Evolutionary conservation across 139 green algal species (phyloP), one percentile per base, ranked within the genome.

Genomic region (Coccomyxa sp.): DNA sequence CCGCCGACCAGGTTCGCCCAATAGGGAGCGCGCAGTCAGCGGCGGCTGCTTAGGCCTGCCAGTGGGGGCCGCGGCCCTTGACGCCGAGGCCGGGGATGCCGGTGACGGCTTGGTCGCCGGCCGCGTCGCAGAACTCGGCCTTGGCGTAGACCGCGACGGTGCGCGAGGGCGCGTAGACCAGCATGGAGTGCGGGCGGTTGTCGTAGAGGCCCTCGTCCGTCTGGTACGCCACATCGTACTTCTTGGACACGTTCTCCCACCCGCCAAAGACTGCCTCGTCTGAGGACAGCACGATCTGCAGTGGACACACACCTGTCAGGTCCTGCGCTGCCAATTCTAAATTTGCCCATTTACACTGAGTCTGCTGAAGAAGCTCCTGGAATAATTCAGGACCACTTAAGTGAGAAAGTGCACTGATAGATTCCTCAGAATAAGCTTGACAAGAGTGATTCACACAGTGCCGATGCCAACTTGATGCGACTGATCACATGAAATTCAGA

Each of bases 261-360:
- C 95, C 95, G 31, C 94, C 94, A 92, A 98, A 98, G 38, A 96
- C 92, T 79, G 89, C 87, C 90, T 98, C 95, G 80, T 98, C 95
- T 76, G 82, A 91, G 3, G 88, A 93, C 63, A 98, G 91, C 82
- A 93, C 87, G 25, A 97, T 87, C 89, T 93, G 87, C 71, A 83
- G 67, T 18, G 28, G 59, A 80, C 58, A 28, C 77, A 67, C 76
- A 31, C 76, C 38, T 21, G 71, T 38, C 28, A 21, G 25, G 66
- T 51, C n/a, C n/a, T n/a, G n/a, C n/a, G n/a, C n/a, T n/a, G n/a
- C n/a, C n/a, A n/a, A n/a, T n/a, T n/a, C n/a, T n/a, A n/a, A n/a
- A n/a, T n/a, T n/a, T n/a, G n/a, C n/a, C n/a, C n/a, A n/a, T n/a
- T n/a, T n/a, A n/a, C n/a, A n/a, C n/a, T n/a, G n/a, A n/a, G n/a